phyloP scores from a whole-genome alignment of 2,329 filamentous ascomycete species.

The Emergomyces orientalis region DNA sequence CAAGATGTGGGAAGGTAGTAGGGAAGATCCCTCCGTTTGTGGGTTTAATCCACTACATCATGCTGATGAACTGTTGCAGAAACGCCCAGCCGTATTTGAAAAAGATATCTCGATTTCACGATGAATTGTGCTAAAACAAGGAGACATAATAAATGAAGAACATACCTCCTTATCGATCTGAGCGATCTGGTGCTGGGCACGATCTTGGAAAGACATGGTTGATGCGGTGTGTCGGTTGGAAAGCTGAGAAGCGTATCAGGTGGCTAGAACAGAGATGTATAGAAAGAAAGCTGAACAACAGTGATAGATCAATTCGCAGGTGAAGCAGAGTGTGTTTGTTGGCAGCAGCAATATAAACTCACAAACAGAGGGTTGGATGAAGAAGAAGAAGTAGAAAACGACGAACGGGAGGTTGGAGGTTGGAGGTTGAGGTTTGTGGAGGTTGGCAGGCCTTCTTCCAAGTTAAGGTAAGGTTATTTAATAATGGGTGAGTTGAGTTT shows the following conservation, averaged over 20 bases:
- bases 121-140: neutral
- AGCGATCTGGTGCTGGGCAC: slow-evolving; percentile 54
- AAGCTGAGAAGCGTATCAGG: neutral
- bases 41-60: neutral
- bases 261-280: neutral
- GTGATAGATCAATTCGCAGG: neutral
- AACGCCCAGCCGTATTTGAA: neutral
- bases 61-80: neutral
- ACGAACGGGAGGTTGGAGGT: neutral
- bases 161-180: slow-evolving; percentile 61
- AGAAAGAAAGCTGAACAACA: neutral
- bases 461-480: neutral
- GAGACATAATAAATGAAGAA: slow-evolving; percentile 16
- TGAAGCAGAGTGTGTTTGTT: neutral
- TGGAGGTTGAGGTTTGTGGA: neutral
- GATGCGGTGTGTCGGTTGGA: neutral
- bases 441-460: neutral
- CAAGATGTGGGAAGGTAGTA: neutral
- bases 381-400: neutral
- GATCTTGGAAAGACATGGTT: slow-evolving; percentile 45
- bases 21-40: neutral
- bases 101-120: neutral
- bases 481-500: too few relatives aligned
- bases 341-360: neutral
- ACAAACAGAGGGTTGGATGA: neutral